Evolutionary conservation across 208 protist species (phyloP), one percentile per base, ranked within the genome.

Genomic region (Willaertia magna): DNA sequence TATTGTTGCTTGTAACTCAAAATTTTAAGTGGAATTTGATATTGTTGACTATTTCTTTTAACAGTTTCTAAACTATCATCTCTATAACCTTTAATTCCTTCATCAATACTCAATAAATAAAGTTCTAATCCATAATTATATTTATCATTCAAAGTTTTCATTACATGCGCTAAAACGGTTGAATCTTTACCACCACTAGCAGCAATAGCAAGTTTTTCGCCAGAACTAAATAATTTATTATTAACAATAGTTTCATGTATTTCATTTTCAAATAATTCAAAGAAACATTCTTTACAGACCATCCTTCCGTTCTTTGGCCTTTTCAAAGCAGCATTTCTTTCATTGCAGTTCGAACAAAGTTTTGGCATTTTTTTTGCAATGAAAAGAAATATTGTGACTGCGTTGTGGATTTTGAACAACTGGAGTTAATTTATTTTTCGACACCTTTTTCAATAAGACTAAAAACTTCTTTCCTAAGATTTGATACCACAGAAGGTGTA

Each of bases 1-100:
- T 96, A 99, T 20, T 98, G 86, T 39, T 98, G 95, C 83, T 93
- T 91, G 87, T 98, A 99, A 51, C 94, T 95, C 4, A 99, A 74
- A 81, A 99, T 96, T 83, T 89, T 90, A 16, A 99, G 91, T 7
- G 96, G 96, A 26, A 98, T 89, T n/a, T 87, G 84, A 87, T 98
- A 99, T 81, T 91, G 88, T 48, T 89, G 81, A 48, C 94, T 87
- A 87, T 98, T 98, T 82, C 93, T 92, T 85, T 98, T 92, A 30
- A 99, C 97, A 67, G 95, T 97, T 86, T 97, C 93, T 6, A 99
- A 92, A 83, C 97, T 98, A 83, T 98, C 94, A 87, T 99, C 97
- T 84, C 98, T 93, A 87, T 99, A 99, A 34, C 97, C 97, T 9
- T 90, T 89, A 86, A 99, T 99, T 59, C 98, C 98, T 88, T 99